Evolutionary conservation across 164 flowering plant species (phyloP).

Genomic region (Chimonanthus praecox): DNA sequence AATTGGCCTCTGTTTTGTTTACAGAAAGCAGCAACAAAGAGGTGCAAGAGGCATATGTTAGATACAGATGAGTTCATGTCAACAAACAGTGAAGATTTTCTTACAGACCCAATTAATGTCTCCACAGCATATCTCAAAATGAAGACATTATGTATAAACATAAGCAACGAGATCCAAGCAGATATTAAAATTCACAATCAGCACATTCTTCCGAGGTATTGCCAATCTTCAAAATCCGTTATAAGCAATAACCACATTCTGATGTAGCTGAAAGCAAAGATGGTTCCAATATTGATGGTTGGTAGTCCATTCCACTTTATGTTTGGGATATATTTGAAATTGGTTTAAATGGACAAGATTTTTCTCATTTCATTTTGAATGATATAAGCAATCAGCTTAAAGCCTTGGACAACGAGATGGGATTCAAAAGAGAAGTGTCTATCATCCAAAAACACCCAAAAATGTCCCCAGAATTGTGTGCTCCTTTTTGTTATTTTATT

Average conservation of each 20-base stretch:
- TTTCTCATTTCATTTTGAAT: not conserved
- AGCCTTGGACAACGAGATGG: not conserved
- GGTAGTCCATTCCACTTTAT: not conserved
- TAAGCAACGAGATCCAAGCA: conserved; percentile 68
- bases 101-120: conserved; percentile 55
- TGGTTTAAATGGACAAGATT: not conserved
- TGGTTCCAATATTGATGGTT: not conserved
- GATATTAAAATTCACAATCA: conserved; percentile 85
- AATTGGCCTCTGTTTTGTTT: not conserved
- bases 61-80: conserved; percentile 90
- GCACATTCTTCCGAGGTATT: conserved; percentile 84
- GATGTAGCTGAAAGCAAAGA: not conserved
- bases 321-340: not conserved
- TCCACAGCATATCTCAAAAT: conserved; percentile 80
- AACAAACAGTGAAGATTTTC: conserved; percentile 54
- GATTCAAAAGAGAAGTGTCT: not conserved
- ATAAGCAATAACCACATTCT: no score
- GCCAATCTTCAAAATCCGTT: conserved; percentile 2
- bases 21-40: conserved; percentile 74
- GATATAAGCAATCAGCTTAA: not conserved
- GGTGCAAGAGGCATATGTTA: conserved; percentile 75
- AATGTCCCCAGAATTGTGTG: not conserved
- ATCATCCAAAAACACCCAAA: not conserved
- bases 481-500: no score
- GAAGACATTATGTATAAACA: conserved; percentile 65